Conservation (phyloP, 2,329 filamentous ascomycete genomes). For the Didymella sp. region DNA sequence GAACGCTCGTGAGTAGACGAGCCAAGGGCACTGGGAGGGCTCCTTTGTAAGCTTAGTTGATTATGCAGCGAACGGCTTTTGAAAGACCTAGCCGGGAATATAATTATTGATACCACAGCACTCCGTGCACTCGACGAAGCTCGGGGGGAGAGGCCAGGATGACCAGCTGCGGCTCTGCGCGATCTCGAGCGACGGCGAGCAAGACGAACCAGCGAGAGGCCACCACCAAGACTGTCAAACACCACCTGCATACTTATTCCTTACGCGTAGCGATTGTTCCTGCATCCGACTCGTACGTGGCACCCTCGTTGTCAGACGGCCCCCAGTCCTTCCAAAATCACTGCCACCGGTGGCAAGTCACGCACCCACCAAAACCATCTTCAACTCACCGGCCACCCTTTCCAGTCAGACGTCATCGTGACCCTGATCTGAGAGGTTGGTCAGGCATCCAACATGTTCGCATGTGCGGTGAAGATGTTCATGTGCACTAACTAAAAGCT, state of each 20-base stretch:
- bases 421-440: neutral
- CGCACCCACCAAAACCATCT: neutral
- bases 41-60: slow-evolving; percentile 16
- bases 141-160: too few relatives aligned
- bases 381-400: neutral
- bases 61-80: slow-evolving; percentile 1
- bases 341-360: slow-evolving; percentile 15
- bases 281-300: neutral
- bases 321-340: slow-evolving; percentile 12
- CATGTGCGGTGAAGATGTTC: slow-evolving; percentile 12
- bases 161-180: slow-evolving; percentile 14
- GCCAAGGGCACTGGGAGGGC: slow-evolving; percentile 9
- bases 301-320: slow-evolving; percentile 9
- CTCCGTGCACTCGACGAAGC: neutral
- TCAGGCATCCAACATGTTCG: slow-evolving; percentile 20
- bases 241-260: slow-evolving; percentile 4
- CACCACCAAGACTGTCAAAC: neutral
- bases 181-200: neutral
- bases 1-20: slow-evolving; percentile 2
- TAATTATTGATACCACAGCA: slow-evolving; percentile 16
- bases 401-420: slow-evolving; percentile 6
- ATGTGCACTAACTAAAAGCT: slow-evolving; percentile 1
- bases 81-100: neutral
- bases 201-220: neutral
- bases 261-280: neutral